Evolutionary conservation across 176 grass and related monocot species (phyloP).

Genomic region (Tillandsia fasciculata): DNA sequence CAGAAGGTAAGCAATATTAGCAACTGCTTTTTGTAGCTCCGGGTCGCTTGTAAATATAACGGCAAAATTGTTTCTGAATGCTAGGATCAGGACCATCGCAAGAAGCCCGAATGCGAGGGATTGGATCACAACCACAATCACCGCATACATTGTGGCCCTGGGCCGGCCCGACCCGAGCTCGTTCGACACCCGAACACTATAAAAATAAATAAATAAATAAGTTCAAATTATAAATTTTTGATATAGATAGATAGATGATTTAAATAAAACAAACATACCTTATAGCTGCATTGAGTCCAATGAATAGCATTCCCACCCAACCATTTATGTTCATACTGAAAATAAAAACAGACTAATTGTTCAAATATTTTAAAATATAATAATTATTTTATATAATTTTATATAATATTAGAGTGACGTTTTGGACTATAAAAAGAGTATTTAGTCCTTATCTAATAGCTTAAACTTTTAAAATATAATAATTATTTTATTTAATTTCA

Average conservation of each 20-base stretch:
- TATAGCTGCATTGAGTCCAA: slow-evolving; percentile 74
- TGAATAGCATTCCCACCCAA: slow-evolving; percentile 83
- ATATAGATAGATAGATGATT: not conserved
- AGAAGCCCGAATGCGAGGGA: slow-evolving; percentile 46
- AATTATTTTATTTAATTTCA: no score
- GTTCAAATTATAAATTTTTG: not conserved
- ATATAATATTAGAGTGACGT: no score
- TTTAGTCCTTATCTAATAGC: no score
- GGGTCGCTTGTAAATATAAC: slow-evolving; percentile 53
- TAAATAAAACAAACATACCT: slow-evolving; percentile 1
- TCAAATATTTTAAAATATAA: no score
- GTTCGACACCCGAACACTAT: slow-evolving; percentile 72
- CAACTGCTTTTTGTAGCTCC: slow-evolving; percentile 54
- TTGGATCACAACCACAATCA: slow-evolving; percentile 51
- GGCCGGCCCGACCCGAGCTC: slow-evolving; percentile 72
- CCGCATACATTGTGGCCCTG: slow-evolving; percentile 46
- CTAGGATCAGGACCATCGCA: slow-evolving; percentile 38
- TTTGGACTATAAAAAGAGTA: no score
- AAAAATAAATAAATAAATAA: not conserved
- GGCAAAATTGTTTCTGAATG: slow-evolving; percentile 30
- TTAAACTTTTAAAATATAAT: no score
- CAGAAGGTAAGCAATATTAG: slow-evolving; percentile 41
- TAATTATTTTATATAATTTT: no score
- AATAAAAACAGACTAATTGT: no score
- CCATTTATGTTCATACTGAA: slow-evolving; percentile 88